A percentile compares a stretch with the other conserved stretches of the same genome.
Conservation (phyloP, 768 basidiomycete species). For the Lactarius vividus region DNA sequence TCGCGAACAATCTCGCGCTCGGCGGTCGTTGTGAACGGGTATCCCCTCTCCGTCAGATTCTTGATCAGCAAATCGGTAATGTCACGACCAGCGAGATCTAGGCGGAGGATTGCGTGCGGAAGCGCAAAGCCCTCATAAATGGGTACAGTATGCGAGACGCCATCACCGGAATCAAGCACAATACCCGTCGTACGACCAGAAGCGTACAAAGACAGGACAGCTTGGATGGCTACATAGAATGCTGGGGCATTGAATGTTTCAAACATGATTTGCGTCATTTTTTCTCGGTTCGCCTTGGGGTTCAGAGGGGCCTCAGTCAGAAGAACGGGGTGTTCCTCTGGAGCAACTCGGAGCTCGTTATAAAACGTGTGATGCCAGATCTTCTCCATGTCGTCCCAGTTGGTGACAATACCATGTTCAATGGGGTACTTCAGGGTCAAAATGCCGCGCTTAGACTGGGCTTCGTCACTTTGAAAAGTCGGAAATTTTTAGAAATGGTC, state of each 20-base stretch:
- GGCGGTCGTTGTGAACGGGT: constrained; percentile 90
- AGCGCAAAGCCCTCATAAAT: constrained; percentile 95
- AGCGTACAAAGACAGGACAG: constrained; percentile 77
- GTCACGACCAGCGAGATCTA: constrained; percentile 91
- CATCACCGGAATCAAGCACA: constrained; percentile 94
- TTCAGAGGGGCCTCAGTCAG: constrained; percentile 71
- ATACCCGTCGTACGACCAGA: constrained; percentile 94
- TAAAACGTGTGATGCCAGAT: constrained; percentile 98
- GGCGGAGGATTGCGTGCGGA: constrained; percentile 88
- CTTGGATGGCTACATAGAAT: constrained; percentile 73
- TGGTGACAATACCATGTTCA: constrained; percentile 92
- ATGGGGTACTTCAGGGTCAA: constrained; percentile 91
- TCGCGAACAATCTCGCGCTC: constrained; percentile 93
- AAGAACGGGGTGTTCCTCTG: constrained; percentile 71
- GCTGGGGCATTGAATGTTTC: constrained; percentile 75
- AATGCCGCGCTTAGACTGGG: constrained; percentile 93
- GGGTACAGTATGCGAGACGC: constrained; percentile 93
- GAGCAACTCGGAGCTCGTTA: constrained; percentile 74
- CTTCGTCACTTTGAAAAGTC: constrained; percentile 63
- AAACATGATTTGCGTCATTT: constrained; percentile 79
- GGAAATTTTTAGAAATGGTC: neutral
- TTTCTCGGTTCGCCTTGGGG: constrained; percentile 70
- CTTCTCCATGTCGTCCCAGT: constrained; percentile 99
- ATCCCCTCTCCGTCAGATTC: constrained; percentile 86
- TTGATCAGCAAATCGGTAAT: constrained; percentile 83